phyloP scores from a whole-genome alignment of 306 rosid genomes.

The Cucurbita maxima region DNA sequence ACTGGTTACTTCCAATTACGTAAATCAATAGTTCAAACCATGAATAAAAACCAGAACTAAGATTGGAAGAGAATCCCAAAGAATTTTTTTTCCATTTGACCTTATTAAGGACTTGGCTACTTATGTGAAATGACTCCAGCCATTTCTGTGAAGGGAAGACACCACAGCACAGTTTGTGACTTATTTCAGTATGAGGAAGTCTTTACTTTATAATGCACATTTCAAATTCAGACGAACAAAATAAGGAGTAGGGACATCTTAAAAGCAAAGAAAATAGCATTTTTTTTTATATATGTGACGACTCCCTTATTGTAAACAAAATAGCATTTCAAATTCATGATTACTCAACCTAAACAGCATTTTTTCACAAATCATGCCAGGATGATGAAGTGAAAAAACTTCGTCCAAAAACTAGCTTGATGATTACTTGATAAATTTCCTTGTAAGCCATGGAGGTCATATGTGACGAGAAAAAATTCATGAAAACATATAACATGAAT shows the following conservation, averaged over 20 bases:
- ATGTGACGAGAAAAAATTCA: background rate
- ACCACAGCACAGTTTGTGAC: background rate
- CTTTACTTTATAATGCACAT: background rate
- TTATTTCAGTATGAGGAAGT: background rate
- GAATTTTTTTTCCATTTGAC: background rate
- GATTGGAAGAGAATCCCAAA: background rate
- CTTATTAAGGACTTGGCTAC: background rate
- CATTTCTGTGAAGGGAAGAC: background rate
- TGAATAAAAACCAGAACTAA: background rate
- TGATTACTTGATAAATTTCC: background rate
- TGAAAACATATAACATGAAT: background rate
- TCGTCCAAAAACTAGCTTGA: background rate
- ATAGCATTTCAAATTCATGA: background rate
- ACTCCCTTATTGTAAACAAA: background rate
- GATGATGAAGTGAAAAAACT: background rate
- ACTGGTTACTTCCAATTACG: too few species aligned
- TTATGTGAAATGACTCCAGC: background rate
- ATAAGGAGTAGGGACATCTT: background rate
- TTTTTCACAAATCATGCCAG: background rate
- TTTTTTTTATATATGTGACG: too few species aligned
- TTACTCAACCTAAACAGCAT: background rate
- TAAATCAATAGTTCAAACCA: too few species aligned
- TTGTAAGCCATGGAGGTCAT: background rate
- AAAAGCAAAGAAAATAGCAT: background rate
- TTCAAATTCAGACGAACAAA: background rate